Percentiles rank a stretch among this genome's conserved stretches.
These are phyloP conservation scores for Saraca asoca DNA, from an alignment of 331 rosid genomes.

Conservation along the genomic window DNA sequence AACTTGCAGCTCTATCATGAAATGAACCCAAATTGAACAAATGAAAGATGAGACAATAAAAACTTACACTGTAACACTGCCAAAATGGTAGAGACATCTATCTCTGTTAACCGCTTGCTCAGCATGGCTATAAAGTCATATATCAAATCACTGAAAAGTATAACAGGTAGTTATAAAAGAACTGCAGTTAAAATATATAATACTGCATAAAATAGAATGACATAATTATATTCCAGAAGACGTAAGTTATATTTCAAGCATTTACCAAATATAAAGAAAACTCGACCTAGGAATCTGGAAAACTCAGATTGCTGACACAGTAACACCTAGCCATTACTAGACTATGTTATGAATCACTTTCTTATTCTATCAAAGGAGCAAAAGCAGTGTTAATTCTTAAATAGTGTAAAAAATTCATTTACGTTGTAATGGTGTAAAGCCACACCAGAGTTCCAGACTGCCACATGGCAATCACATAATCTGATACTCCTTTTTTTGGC, in stretches of 20 bases:
- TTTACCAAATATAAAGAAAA: neutral
- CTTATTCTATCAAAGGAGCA: too few relatives aligned
- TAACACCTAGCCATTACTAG: neutral
- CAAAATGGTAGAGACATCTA: constrained; percentile 82
- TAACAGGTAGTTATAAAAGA: constrained; percentile 13
- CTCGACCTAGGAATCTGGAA: constrained; percentile 6
- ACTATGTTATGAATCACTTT: neutral
- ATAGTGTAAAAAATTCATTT: too few relatives aligned
- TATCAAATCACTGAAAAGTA: constrained; percentile 74
- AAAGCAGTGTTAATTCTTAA: too few relatives aligned
- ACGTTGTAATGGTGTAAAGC: neutral
- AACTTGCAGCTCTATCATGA: constrained; percentile 21
- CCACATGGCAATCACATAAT: neutral
- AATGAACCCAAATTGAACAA: constrained; percentile 8
- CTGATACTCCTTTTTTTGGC: neutral
- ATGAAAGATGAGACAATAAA: constrained; percentile 8
- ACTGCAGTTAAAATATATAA: constrained; percentile 29
- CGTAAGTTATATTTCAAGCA: neutral
- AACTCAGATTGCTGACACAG: neutral
- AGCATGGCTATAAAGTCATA: constrained; percentile 72
- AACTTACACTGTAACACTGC: constrained; percentile 74
- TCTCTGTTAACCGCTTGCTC: constrained; percentile 76
- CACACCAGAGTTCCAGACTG: neutral
- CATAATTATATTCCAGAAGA: neutral
- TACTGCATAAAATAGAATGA: too few relatives aligned